phyloP scores from a whole-genome alignment of 176 grass and related monocot species.

The Ananas comosus region DNA sequence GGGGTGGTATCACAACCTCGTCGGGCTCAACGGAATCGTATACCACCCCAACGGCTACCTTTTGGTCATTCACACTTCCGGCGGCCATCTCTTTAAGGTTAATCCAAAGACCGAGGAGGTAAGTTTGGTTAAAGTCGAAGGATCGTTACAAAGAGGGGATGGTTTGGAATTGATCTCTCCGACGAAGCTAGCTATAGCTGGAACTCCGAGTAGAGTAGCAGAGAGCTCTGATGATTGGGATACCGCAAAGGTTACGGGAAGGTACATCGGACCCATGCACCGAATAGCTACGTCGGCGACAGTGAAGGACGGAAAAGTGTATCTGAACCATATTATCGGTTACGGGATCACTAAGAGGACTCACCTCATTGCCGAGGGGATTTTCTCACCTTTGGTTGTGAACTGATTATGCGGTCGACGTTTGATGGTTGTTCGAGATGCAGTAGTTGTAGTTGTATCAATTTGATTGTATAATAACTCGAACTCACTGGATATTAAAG shows the following conservation, averaged over 20 bases:
- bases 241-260: constrained; percentile 45
- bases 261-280: constrained; percentile 57
- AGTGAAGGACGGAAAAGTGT: constrained; percentile 71
- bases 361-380: constrained; percentile 63
- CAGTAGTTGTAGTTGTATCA: too few relatives aligned
- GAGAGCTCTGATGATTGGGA: constrained; percentile 83
- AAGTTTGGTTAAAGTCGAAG: constrained; percentile 40
- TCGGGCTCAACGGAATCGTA: constrained; percentile 71
- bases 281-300: constrained; percentile 59
- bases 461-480: too few relatives aligned
- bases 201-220: constrained; percentile 48
- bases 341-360: constrained; percentile 58
- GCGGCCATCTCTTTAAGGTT: constrained; percentile 77
- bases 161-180: constrained; percentile 71
- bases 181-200: constrained; percentile 50
- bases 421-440: too few relatives aligned
- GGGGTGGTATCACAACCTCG: constrained; percentile 38
- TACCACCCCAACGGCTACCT: constrained; percentile 81
- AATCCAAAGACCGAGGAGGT: constrained; percentile 27
- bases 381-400: constrained; percentile 32
- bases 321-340: constrained; percentile 75
- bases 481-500: too few relatives aligned
- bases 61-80: constrained; percentile 69
- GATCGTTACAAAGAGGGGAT: constrained; percentile 59
- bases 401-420: not conserved